Percentiles rank a stretch among this genome's conserved stretches.
These are phyloP conservation scores for Didymella pinodella DNA, from an alignment of 2,329 filamentous ascomycete genomes.

Conservation along the genomic window DNA sequence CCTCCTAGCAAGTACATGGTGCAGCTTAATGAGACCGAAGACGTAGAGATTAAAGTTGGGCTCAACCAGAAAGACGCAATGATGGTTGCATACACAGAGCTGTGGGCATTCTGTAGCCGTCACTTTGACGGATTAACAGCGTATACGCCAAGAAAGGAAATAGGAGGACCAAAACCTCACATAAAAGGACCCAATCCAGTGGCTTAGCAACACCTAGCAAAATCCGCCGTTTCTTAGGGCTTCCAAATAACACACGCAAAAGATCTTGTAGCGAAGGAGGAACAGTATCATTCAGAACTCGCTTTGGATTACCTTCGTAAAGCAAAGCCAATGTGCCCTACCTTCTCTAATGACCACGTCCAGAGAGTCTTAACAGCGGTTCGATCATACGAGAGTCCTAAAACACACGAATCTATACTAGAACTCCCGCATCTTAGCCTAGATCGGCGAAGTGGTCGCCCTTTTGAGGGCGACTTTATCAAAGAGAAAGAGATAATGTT, in stretches of 20 bases:
- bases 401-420: not conserved
- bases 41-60: constrained; percentile 17
- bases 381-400: constrained; percentile 2
- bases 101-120: constrained; percentile 23
- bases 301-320: constrained; percentile 24
- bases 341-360: constrained; percentile 15
- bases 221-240: constrained; percentile 10
- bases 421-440: constrained; percentile 6
- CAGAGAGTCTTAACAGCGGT: constrained; percentile 15
- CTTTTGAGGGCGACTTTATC: constrained; percentile 18
- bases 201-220: constrained; percentile 19
- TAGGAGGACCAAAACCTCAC: constrained; percentile 12
- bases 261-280: constrained; percentile 14
- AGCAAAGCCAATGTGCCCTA: constrained; percentile 18
- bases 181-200: constrained; percentile 25
- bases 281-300: constrained; percentile 17
- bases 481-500: constrained; percentile 23
- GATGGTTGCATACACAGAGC: constrained; percentile 17
- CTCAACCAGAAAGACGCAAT: not conserved
- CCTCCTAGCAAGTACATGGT: constrained; percentile 17
- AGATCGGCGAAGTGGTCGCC: constrained; percentile 12
- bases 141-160: constrained; percentile 23
- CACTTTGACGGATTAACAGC: constrained; percentile 23
- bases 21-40: constrained; percentile 7
- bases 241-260: constrained; percentile 16